Evolutionary conservation across 768 basidiomycete species (phyloP).

Genomic region (Mycena belliarum): DNA sequence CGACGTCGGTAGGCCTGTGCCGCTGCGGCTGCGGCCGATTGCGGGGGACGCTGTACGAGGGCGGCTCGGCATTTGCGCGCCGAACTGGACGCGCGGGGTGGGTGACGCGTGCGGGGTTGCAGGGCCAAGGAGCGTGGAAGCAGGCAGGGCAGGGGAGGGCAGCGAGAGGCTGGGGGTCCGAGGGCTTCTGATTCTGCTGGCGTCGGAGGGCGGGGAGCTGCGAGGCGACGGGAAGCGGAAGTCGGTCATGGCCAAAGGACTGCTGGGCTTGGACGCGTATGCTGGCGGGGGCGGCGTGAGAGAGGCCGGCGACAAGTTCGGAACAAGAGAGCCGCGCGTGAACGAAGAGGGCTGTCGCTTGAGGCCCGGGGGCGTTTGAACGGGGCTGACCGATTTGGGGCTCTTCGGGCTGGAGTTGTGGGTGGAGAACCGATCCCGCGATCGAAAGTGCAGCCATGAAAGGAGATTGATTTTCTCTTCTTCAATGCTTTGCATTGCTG

Average conservation of each 20-base stretch:
- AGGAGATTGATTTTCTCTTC: constrained; percentile 25
- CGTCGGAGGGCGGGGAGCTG: constrained; percentile 2
- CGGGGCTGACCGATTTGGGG: neutral
- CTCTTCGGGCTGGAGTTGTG: constrained; percentile 4
- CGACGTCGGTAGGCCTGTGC: neutral
- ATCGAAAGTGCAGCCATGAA: constrained; percentile 31
- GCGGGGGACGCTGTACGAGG: neutral
- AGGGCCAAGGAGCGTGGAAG: neutral
- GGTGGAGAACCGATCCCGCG: constrained; percentile 30
- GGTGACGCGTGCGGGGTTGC: neutral
- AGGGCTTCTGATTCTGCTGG: constrained; percentile 6
- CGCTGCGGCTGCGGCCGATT: constrained; percentile 7
- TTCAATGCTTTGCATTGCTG: constrained; percentile 12
- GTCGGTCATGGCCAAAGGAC: constrained; percentile 4
- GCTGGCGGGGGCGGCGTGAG: constrained; percentile 20
- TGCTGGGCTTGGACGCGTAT: constrained; percentile 19
- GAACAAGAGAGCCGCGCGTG: constrained; percentile 20
- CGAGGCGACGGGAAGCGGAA: constrained; percentile 12
- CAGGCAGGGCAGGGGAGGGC: neutral
- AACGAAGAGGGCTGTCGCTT: constrained; percentile 14
- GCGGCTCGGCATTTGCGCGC: neutral
- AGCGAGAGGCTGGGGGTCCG: neutral
- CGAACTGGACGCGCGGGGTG: neutral
- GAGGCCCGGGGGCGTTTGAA: neutral
- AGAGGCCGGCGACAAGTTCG: constrained; percentile 12